Evolutionary conservation across 345 rosid genomes (phyloP).

Genomic region (Trapa bicornis): DNA sequence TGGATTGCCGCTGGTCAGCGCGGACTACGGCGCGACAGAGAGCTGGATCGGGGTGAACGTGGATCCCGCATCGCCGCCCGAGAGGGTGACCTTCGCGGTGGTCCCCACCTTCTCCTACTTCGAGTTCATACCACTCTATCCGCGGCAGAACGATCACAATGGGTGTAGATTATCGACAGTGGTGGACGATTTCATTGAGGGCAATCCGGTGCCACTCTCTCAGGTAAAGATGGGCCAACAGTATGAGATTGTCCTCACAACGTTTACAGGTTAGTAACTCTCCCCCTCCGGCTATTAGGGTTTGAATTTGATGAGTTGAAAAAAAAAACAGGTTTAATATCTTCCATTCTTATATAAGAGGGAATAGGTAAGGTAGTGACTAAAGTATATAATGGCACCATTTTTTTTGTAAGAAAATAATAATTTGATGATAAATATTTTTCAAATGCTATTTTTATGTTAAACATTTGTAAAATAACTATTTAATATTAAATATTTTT

Average conservation of each 20-base stretch:
- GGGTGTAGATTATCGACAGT: conserved; percentile 1
- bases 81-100: conserved; percentile 64
- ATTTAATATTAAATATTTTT: too few relatives aligned
- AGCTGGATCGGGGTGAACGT: conserved; percentile 94
- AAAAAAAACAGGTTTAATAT: too few relatives aligned
- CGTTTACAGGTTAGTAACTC: conserved; percentile 58
- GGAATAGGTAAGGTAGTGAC: too few relatives aligned
- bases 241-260: conserved; percentile 85
- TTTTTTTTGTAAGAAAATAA: too few relatives aligned
- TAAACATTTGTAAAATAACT: too few relatives aligned
- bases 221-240: conserved; percentile 60
- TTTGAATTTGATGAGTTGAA: too few relatives aligned
- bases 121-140: conserved; percentile 75
- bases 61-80: conserved; percentile 61
- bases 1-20: conserved; percentile 63
- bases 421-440: too few relatives aligned
- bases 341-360: too few relatives aligned
- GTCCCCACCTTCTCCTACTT: conserved; percentile 81
- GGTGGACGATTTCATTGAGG: conserved; percentile 60
- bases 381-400: too few relatives aligned
- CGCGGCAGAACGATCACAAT: conserved; percentile 8
- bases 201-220: conserved; percentile 63
- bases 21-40: conserved; percentile 90
- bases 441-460: too few relatives aligned
- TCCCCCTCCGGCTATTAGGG: too few relatives aligned